phyloP scores from a whole-genome alignment of 371 early-diverging fungal species.

The Gilbertella persicaria region DNA sequence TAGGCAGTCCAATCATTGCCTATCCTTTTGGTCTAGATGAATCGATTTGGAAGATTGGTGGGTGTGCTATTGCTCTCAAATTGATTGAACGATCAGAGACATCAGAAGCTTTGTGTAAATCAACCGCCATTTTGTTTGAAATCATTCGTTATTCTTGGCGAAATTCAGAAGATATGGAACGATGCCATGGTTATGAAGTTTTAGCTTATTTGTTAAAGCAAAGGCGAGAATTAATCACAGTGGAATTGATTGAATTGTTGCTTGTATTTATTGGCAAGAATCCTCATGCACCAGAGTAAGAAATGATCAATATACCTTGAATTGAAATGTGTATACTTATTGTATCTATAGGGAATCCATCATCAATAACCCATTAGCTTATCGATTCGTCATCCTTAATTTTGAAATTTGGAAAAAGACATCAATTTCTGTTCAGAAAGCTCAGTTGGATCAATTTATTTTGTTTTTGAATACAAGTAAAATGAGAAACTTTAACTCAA shows the following conservation, averaged over 20 bases:
- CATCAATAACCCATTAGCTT: slow-evolving; percentile 69
- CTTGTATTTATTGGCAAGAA: slow-evolving; percentile 69
- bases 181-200: slow-evolving; percentile 72
- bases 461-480: slow-evolving; percentile 64
- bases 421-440: slow-evolving; percentile 57
- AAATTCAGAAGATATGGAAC: slow-evolving; percentile 76
- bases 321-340: not conserved
- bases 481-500: slow-evolving; percentile 58
- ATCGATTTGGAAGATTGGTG: slow-evolving; percentile 76
- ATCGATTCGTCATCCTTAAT: slow-evolving; percentile 67
- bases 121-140: slow-evolving; percentile 63
- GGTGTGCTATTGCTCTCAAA: slow-evolving; percentile 65
- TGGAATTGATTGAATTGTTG: slow-evolving; percentile 62
- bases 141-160: slow-evolving; percentile 70
- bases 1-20: slow-evolving; percentile 59
- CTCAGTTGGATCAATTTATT: slow-evolving; percentile 66
- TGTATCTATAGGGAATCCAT: slow-evolving; percentile 51
- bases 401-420: slow-evolving; percentile 76
- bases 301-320: not conserved
- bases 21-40: slow-evolving; percentile 66
- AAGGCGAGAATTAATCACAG: slow-evolving; percentile 62
- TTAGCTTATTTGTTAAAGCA: slow-evolving; percentile 67
- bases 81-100: slow-evolving; percentile 67
- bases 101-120: slow-evolving; percentile 56
- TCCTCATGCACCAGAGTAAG: slow-evolving; percentile 55